Percentiles rank a stretch among this genome's conserved stretches.
Conservation (phyloP, 768 basidiomycete species). For the Hortiboletus campestris region DNA sequence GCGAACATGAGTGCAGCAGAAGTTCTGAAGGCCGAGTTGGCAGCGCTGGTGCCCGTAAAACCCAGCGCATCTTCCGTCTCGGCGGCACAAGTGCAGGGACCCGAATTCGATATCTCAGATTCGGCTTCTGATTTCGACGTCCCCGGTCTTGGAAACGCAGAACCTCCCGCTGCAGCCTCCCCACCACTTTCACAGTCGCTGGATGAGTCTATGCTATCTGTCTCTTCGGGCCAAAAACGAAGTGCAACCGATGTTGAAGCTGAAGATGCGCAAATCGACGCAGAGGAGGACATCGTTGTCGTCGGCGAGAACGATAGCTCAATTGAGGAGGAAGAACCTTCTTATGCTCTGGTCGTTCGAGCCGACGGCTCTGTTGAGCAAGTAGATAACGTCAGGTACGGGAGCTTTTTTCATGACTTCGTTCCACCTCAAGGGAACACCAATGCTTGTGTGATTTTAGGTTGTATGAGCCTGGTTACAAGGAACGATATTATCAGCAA, state of each 20-base stretch:
- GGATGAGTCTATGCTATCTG: conserved; percentile 21
- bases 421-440: neutral
- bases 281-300: conserved; percentile 23
- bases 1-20: conserved; percentile 98
- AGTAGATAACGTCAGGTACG: conserved; percentile 88
- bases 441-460: conserved; percentile 39
- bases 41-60: conserved; percentile 48
- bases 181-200: conserved; percentile 4
- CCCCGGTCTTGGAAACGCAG: conserved; percentile 33
- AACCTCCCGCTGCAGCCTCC: conserved; percentile 17
- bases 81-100: conserved; percentile 34
- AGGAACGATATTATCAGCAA: conserved; percentile 89
- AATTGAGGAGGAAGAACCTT: conserved; percentile 48
- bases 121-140: conserved; percentile 35
- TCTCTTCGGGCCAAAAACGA: conserved; percentile 42
- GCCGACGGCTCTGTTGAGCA: conserved; percentile 93
- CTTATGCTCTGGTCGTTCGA: conserved; percentile 71
- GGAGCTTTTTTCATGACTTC: conserved; percentile 14
- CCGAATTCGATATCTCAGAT: conserved; percentile 25
- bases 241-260: conserved; percentile 41
- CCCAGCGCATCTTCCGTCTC: conserved; percentile 26
- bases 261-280: conserved; percentile 38
- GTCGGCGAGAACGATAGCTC: conserved; percentile 41
- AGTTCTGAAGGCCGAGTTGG: conserved; percentile 85
- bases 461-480: conserved; percentile 95